These are phyloP conservation scores for Cryptosporidium baileyi DNA, from an alignment of 169 alveolate genomes.

Conservation along the genomic window DNA sequence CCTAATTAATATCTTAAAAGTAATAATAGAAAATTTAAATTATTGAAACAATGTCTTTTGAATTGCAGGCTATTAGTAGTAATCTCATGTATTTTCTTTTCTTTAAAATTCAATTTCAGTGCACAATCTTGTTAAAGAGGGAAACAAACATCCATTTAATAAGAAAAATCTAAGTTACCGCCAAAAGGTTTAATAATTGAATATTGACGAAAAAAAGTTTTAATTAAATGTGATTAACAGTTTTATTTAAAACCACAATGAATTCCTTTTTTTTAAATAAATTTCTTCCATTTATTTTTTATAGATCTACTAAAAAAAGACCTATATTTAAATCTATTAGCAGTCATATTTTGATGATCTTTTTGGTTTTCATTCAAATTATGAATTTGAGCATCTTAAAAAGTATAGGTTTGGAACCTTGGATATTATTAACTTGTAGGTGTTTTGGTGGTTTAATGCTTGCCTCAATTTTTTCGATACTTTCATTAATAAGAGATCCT, in stretches of 20 bases:
- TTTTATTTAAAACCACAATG: neutral
- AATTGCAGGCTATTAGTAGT: no score
- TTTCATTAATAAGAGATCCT: conserved; percentile 46
- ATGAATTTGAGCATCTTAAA: neutral
- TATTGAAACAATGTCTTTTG: no score
- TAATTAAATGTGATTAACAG: neutral
- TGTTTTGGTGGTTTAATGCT: conserved; percentile 43
- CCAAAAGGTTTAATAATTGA: no score
- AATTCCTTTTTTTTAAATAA: neutral
- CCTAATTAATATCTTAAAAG: no score
- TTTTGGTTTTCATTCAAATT: neutral
- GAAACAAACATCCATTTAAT: neutral
- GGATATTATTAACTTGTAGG: conserved; percentile 45
- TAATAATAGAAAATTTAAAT: no score
- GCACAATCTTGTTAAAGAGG: neutral
- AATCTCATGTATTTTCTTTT: no score
- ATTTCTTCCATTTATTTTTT: neutral
- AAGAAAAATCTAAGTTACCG: no score
- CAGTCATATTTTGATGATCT: conserved; percentile 10
- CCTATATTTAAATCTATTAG: neutral
- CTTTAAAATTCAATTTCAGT: no score
- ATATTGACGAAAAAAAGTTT: no score
- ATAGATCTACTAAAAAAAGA: neutral
- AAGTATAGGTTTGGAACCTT: conserved; percentile 47
- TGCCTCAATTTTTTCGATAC: conserved; percentile 6